Conservation (phyloP, 257 asterid species). For the Solanum corneliomulleri region DNA sequence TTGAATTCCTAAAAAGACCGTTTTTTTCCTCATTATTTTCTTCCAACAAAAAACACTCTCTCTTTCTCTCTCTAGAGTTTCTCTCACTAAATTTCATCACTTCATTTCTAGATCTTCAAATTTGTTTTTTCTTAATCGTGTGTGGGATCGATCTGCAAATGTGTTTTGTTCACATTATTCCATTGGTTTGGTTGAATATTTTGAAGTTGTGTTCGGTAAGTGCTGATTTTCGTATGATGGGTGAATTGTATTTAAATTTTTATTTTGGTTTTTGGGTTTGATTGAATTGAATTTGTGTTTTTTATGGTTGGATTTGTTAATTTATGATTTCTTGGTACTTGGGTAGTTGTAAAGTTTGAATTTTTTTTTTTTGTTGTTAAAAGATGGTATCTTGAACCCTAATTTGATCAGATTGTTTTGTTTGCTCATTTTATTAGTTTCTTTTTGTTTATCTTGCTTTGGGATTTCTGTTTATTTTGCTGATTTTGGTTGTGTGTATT, state of each 20-base stretch:
- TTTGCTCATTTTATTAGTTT: background rate
- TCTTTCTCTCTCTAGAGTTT: background rate
- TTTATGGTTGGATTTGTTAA: background rate
- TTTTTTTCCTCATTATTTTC: background rate
- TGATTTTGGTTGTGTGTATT: background rate
- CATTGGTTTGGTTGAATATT: background rate
- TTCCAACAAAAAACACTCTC: background rate
- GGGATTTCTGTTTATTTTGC: background rate
- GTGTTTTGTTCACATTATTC: slow-evolving; percentile 4
- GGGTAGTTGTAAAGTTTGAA: background rate
- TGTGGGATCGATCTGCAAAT: slow-evolving; percentile 23
- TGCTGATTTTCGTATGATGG: background rate
- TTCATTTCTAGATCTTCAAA: background rate
- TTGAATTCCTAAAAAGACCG: background rate
- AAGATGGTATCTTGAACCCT: background rate
- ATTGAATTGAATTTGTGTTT: background rate
- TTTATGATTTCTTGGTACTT: background rate
- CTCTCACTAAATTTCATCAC: background rate
- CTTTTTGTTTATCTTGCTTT: background rate
- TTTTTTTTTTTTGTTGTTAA: background rate
- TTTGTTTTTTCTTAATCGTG: background rate
- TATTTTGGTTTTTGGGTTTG: background rate
- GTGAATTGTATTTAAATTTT: background rate
- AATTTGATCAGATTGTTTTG: background rate
- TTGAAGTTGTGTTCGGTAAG: slow-evolving; percentile 14